A percentile compares a stretch with the other conserved stretches of the same genome.
Conservation (phyloP, 2,329 filamentous ascomycete species). For the Fusarium sambucinum region DNA sequence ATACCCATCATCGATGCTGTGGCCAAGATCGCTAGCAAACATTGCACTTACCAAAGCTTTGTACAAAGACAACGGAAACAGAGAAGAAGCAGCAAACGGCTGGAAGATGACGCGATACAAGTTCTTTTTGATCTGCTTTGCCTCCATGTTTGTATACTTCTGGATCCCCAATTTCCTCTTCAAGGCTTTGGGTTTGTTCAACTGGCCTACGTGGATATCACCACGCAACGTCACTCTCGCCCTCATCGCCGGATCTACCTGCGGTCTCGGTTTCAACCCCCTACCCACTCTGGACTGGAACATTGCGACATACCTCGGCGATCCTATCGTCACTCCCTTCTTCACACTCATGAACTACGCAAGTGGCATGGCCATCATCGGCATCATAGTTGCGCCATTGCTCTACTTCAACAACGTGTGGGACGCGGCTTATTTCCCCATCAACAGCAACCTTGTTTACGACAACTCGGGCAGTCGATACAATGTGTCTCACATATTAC, state of each 20-base stretch:
- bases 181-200: slow-evolving; percentile 59
- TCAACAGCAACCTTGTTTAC: slow-evolving; percentile 66
- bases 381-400: slow-evolving; percentile 63
- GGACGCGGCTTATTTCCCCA: slow-evolving; percentile 66
- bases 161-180: slow-evolving; percentile 66
- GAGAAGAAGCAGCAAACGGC: slow-evolving; percentile 39
- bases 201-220: slow-evolving; percentile 65
- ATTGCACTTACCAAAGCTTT: slow-evolving; percentile 56
- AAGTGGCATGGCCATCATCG: slow-evolving; percentile 60
- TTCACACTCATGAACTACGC: slow-evolving; percentile 50
- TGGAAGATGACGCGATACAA: slow-evolving; percentile 49
- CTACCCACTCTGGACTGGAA: slow-evolving; percentile 58
- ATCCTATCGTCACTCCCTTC: slow-evolving; percentile 50
- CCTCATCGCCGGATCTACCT: slow-evolving; percentile 52
- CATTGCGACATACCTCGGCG: slow-evolving; percentile 46
- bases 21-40: slow-evolving; percentile 62
- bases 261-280: slow-evolving; percentile 55
- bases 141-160: slow-evolving; percentile 63
- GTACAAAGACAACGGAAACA: slow-evolving; percentile 31
- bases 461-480: slow-evolving; percentile 68
- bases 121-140: slow-evolving; percentile 59
- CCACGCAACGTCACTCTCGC: slow-evolving; percentile 55
- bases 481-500: slow-evolving; percentile 65
- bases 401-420: slow-evolving; percentile 61
- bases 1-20: slow-evolving; percentile 62